Evolutionary conservation across 2,329 filamentous ascomycete species (phyloP).

Genomic region (Pseudocercospora eumusae): DNA sequence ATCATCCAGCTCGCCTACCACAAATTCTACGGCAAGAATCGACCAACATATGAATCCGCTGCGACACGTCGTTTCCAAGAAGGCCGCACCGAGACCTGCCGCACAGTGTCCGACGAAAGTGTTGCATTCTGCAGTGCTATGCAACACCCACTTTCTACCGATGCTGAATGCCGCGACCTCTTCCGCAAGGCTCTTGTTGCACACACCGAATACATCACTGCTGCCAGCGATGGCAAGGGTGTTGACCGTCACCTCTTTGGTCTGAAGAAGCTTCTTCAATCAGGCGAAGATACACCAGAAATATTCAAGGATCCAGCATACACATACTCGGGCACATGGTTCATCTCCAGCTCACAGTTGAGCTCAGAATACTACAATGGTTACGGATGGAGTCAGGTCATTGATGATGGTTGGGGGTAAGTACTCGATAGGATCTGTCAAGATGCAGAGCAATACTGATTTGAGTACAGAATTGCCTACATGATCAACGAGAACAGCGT

Average conservation of each 20-base stretch:
- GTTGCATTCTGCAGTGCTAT: constrained; percentile 89
- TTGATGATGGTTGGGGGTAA: constrained; percentile 85
- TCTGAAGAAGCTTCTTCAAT: constrained; percentile 82
- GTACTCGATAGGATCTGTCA: constrained; percentile 23
- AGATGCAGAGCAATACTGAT: constrained; percentile 23
- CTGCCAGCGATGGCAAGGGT: constrained; percentile 87
- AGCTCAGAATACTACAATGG: constrained; percentile 98
- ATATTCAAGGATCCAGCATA: constrained; percentile 88
- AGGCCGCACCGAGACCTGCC: constrained; percentile 94
- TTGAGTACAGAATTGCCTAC: constrained; percentile 71
- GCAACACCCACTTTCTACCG: constrained; percentile 65
- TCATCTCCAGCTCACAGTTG: constrained; percentile 82
- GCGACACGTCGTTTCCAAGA: constrained; percentile 93
- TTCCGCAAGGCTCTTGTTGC: constrained; percentile 80
- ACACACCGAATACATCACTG: constrained; percentile 87
- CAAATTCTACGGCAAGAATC: constrained; percentile 98
- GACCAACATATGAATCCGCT: constrained; percentile 96
- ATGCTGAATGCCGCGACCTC: constrained; percentile 67
- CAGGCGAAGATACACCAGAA: constrained; percentile 76
- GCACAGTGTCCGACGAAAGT: constrained; percentile 85
- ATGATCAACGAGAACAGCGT: constrained; percentile 99
- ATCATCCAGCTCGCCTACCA: constrained; percentile 96
- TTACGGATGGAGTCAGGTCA: constrained; percentile 97
- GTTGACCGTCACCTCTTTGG: constrained; percentile 98
- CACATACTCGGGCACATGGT: constrained; percentile 84